These are phyloP conservation scores for bread wheat (Triticum aestivum) DNA, from an alignment of 176 grass and related monocot genomes.

Conservation along the genomic window IWGSC_CS_RefSeq_v2.1 NC_057795.1:335543633-335544132, in stretches of 20 bases:
- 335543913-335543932: no score
- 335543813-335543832: not conserved
- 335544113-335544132: not conserved
- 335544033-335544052: no score
- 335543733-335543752: conserved; percentile 22
- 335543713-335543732: not conserved
- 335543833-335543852: no score
- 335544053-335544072: no score
- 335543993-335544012: no score
- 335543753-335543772: conserved; percentile 7
- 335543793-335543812: not conserved
- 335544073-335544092: no score
- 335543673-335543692: conserved; percentile 45
- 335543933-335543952: no score
- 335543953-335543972: no score
- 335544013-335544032: no score
- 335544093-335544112: no score
- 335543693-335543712: conserved; percentile 30
- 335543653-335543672: conserved; percentile 31
- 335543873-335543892: not conserved
- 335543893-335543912: no score
- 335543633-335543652: conserved; percentile 45
- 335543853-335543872: not conserved
- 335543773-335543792: not conserved
- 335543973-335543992: no score